These are phyloP conservation scores for Leccinum subrobustum DNA, from an alignment of 1,284 basidiomycete genomes.

Conservation along the genomic window DNA sequence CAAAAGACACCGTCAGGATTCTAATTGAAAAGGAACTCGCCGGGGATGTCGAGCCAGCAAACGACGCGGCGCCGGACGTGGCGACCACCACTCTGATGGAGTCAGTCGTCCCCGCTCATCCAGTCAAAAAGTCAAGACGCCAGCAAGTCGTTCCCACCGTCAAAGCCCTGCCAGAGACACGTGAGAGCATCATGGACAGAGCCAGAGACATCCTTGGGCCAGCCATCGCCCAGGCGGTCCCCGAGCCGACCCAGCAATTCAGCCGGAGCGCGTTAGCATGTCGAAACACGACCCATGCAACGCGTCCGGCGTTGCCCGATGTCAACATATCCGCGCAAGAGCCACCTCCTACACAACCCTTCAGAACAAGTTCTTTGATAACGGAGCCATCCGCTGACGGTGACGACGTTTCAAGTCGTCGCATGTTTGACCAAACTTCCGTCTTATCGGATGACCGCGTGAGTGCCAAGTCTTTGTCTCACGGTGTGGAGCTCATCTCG, in stretches of 20 bases:
- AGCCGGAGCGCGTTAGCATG: slow-evolving; percentile 23
- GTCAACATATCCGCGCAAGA: neutral
- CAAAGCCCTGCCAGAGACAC: slow-evolving; percentile 45
- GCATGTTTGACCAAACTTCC: slow-evolving; percentile 23
- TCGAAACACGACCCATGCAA: slow-evolving; percentile 2
- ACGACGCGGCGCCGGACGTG: slow-evolving; percentile 1
- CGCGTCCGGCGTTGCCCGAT: slow-evolving; percentile 1
- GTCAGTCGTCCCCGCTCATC: slow-evolving; percentile 45
- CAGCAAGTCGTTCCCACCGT: slow-evolving; percentile 46
- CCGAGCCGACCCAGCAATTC: slow-evolving; percentile 35
- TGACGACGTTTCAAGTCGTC: neutral
- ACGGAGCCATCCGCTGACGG: neutral
- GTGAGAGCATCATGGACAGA: slow-evolving; percentile 51
- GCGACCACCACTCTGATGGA: slow-evolving; percentile 51
- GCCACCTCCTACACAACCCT: slow-evolving; percentile 40
- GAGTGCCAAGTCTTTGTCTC: slow-evolving; percentile 8
- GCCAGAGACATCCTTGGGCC: slow-evolving; percentile 49
- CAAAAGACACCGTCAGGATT: slow-evolving; percentile 51
- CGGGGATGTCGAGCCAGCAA: neutral
- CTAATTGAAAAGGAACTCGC: slow-evolving; percentile 52
- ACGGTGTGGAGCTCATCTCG: slow-evolving; percentile 3
- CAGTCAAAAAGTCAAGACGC: slow-evolving; percentile 46
- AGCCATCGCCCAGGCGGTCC: slow-evolving; percentile 1
- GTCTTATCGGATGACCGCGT: slow-evolving; percentile 9
- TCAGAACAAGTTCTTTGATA: slow-evolving; percentile 38